Conservation (phyloP, 345 rosid species). For the Linum usitatissimum region DNA sequence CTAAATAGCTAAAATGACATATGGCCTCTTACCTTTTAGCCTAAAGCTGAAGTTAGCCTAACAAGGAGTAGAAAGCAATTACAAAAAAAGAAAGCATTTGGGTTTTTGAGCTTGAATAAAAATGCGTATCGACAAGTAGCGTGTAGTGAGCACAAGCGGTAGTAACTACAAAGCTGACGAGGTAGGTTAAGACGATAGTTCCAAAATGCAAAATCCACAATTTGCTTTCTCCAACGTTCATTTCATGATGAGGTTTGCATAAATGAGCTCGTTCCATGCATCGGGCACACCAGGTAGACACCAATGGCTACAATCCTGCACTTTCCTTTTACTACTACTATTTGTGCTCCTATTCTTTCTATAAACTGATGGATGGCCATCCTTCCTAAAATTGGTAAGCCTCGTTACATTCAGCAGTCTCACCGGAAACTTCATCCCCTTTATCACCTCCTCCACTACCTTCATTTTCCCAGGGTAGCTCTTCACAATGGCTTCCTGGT, state of each 20-base stretch:
- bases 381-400: constrained; percentile 84
- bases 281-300: constrained; percentile 94
- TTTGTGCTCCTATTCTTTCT: constrained; percentile 43
- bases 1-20: too few species aligned
- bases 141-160: too few species aligned
- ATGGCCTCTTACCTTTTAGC: too few species aligned
- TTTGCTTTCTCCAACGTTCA: constrained; percentile 3
- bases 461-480: constrained; percentile 78
- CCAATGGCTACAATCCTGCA: constrained; percentile 98
- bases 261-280: constrained; percentile 88
- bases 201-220: too few species aligned
- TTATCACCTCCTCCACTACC: constrained; percentile 70
- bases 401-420: constrained; percentile 64
- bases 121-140: too few species aligned
- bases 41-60: too few species aligned
- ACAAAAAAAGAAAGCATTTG: too few species aligned
- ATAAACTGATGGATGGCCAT: constrained; percentile 76
- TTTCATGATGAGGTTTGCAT: constrained; percentile 43
- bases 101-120: too few species aligned
- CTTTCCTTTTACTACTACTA: constrained; percentile 29
- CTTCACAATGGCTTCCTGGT: constrained; percentile 39
- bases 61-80: too few species aligned
- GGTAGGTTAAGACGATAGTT: too few species aligned
- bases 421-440: constrained; percentile 45
- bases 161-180: too few species aligned